phyloP scores from a whole-genome alignment of 176 grass and related monocot genomes.

The Poa pratensis region DNA sequence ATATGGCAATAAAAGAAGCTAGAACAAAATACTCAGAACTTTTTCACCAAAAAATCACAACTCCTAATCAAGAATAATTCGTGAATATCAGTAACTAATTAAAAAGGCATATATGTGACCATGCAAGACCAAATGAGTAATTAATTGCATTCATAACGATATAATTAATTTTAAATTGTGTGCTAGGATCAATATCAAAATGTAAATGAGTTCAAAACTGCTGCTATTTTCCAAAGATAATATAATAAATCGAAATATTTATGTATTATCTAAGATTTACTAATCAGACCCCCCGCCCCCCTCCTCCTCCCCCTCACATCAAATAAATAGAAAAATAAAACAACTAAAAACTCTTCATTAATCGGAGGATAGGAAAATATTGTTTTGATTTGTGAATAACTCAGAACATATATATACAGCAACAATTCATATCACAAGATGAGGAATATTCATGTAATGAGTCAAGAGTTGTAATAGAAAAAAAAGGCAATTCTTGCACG shows the following conservation, averaged over 20 bases:
- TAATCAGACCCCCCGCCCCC: too few species aligned
- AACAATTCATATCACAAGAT: background rate
- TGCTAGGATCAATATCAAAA: background rate
- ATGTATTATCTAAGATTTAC: conserved; percentile 1
- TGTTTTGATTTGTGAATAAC: background rate
- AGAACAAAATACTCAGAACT: background rate
- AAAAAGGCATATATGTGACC: background rate
- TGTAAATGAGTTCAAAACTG: background rate
- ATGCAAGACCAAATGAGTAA: background rate
- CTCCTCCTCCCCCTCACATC: background rate
- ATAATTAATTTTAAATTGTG: background rate
- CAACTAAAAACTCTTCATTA: background rate
- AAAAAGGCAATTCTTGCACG: background rate
- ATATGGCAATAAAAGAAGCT: background rate
- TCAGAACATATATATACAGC: background rate
- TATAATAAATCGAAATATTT: background rate
- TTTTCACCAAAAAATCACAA: background rate
- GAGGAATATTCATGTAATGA: background rate
- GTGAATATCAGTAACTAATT: background rate
- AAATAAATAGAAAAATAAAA: background rate
- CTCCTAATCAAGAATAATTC: background rate
- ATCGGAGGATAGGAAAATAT: background rate
- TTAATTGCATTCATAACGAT: background rate
- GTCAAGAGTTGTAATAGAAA: conserved; percentile 12
- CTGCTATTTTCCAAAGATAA: background rate